A percentile compares a stretch with the other conserved stretches of the same genome.
These are phyloP conservation scores for Blastobotrys parvus DNA, from an alignment of 805 yeast genomes.

Conservation along the genomic window DNA sequence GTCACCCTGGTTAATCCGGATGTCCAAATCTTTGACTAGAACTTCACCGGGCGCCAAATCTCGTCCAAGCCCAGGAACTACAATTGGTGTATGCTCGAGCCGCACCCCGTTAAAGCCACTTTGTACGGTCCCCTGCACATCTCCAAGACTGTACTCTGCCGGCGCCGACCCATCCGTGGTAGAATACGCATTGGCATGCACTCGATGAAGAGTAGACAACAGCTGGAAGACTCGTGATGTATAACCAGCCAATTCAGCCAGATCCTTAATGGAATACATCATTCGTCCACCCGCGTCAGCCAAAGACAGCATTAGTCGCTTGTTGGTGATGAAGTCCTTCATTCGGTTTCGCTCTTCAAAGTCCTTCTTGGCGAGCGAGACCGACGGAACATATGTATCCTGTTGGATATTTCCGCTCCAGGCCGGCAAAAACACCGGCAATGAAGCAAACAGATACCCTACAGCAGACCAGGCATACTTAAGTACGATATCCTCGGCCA, in stretches of 20 bases:
- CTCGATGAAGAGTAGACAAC: slow-evolving; percentile 70
- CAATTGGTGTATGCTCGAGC: slow-evolving; percentile 73
- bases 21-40: slow-evolving; percentile 52
- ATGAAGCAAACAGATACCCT: slow-evolving; percentile 84
- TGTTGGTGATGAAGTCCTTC: slow-evolving; percentile 85
- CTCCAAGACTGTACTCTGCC: slow-evolving; percentile 31
- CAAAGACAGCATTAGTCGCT: slow-evolving; percentile 78
- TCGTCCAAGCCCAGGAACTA: slow-evolving; percentile 48
- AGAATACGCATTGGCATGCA: slow-evolving; percentile 45
- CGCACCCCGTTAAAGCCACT: slow-evolving; percentile 69
- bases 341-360: slow-evolving; percentile 39
- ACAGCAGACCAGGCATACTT: slow-evolving; percentile 93
- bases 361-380: slow-evolving; percentile 16
- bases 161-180: neutral
- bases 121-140: slow-evolving; percentile 75
- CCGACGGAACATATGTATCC: slow-evolving; percentile 18
- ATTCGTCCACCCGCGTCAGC: slow-evolving; percentile 94
- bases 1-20: slow-evolving; percentile 54
- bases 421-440: slow-evolving; percentile 70
- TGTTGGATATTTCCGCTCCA: slow-evolving; percentile 25
- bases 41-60: slow-evolving; percentile 38
- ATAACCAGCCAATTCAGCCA: slow-evolving; percentile 84
- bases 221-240: slow-evolving; percentile 78
- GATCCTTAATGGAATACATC: slow-evolving; percentile 90
- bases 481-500: slow-evolving; percentile 76